These are phyloP conservation scores for Thymus quinquecostatus DNA, from an alignment of 257 asterid genomes.

Conservation along the genomic window DNA sequence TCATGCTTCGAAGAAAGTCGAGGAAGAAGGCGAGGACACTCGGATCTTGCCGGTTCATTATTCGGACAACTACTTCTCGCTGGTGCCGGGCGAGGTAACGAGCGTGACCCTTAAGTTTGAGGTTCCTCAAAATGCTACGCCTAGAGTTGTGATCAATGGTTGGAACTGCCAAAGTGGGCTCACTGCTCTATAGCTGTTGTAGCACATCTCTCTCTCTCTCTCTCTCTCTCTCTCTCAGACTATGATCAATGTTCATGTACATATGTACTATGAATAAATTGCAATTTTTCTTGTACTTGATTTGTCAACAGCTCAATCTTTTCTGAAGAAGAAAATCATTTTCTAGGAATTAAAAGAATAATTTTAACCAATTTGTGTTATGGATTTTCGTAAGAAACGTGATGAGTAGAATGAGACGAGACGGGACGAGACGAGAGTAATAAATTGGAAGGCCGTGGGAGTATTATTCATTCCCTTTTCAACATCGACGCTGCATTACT, in stretches of 20 bases:
- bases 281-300: too few species aligned
- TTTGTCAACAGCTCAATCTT: too few species aligned
- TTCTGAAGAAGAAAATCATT: too few species aligned
- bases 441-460: too few species aligned
- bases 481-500: conserved; percentile 10
- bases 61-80: conserved; percentile 93
- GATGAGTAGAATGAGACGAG: too few species aligned
- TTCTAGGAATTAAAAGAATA: too few species aligned
- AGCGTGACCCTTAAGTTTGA: conserved; percentile 69
- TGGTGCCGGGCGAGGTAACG: conserved; percentile 86
- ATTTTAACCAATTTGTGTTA: too few species aligned
- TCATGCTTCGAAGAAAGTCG: conserved; percentile 55
- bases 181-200: conserved; percentile 39
- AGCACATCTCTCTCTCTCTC: too few species aligned
- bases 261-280: too few species aligned
- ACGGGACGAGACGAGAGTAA: too few species aligned
- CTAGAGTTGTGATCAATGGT: conserved; percentile 58
- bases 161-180: conserved; percentile 64
- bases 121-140: conserved; percentile 64
- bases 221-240: background rate
- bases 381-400: too few species aligned
- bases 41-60: conserved; percentile 86
- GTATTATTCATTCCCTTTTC: background rate
- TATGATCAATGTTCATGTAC: too few species aligned
- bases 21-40: conserved; percentile 56